Percentiles rank a stretch among this genome's conserved stretches.
Conservation (phyloP, 192 early-diverging fungal species). For the Rhizoclosmatium sp. region DNA sequence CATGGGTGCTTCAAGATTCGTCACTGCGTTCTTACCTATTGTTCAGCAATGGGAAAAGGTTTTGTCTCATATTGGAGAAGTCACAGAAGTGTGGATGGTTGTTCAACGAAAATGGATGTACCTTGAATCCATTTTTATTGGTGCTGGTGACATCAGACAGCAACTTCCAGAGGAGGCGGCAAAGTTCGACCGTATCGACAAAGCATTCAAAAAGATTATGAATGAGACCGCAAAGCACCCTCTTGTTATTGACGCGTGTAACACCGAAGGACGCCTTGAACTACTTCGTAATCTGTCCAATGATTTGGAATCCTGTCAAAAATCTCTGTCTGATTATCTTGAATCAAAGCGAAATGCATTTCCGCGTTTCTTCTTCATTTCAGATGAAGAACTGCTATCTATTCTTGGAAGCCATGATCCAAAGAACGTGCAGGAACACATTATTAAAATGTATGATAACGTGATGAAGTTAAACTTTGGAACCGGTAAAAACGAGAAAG, state of each 20-base stretch:
- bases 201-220: constrained; percentile 69
- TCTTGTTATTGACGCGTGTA: constrained; percentile 64
- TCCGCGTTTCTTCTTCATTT: constrained; percentile 70
- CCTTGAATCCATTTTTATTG: constrained; percentile 68
- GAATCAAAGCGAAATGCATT: constrained; percentile 69
- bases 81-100: constrained; percentile 67
- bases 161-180: constrained; percentile 70
- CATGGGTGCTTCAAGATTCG: constrained; percentile 65
- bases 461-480: constrained; percentile 69
- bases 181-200: constrained; percentile 65
- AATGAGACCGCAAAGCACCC: constrained; percentile 62
- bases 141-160: constrained; percentile 63
- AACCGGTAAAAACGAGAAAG: constrained; percentile 68
- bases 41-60: constrained; percentile 71
- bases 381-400: constrained; percentile 69
- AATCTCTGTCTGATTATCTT: constrained; percentile 67
- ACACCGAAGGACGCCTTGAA: constrained; percentile 57
- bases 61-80: constrained; percentile 65
- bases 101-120: constrained; percentile 72
- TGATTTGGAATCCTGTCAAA: constrained; percentile 66
- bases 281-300: constrained; percentile 60
- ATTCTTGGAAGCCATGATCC: constrained; percentile 68
- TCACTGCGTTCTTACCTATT: constrained; percentile 60
- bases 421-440: constrained; percentile 69
- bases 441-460: constrained; percentile 74